phyloP scores from a whole-genome alignment of 2,329 filamentous ascomycete genomes.

The Colletotrichum somersetense region DNA sequence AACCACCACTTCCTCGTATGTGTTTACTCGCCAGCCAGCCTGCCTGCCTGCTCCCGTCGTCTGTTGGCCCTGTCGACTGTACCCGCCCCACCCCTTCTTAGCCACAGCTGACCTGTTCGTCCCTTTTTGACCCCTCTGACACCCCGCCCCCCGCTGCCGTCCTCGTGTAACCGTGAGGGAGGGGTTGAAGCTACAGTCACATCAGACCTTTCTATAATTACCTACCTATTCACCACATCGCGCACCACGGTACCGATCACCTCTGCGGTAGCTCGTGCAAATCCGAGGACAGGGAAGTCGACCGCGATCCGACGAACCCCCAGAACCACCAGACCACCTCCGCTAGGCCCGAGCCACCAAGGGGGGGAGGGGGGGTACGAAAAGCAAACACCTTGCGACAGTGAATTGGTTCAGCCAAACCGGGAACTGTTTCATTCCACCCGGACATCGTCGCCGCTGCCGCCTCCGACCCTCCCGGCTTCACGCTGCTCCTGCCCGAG shows the following conservation, averaged over 20 bases:
- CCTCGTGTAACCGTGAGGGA: background rate
- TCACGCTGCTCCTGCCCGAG: constrained; percentile 16
- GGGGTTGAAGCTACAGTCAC: background rate
- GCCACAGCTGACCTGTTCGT: constrained; percentile 28
- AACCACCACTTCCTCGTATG: constrained; percentile 30
- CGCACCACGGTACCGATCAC: constrained; percentile 11
- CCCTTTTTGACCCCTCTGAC: constrained; percentile 27
- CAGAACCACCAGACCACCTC: background rate
- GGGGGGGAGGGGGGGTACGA: constrained; percentile 4
- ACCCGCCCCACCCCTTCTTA: constrained; percentile 3
- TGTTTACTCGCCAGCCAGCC: background rate
- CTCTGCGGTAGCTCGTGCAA: constrained; percentile 28
- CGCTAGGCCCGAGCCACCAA: constrained; percentile 19
- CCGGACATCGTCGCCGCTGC: constrained; percentile 7
- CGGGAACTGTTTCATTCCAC: constrained; percentile 37
- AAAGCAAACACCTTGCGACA: constrained; percentile 34
- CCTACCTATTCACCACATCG: background rate
- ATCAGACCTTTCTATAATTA: background rate
- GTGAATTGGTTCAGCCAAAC: constrained; percentile 20
- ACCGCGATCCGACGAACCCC: constrained; percentile 14
- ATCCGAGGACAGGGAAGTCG: constrained; percentile 7
- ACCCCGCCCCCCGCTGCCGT: constrained; percentile 26
- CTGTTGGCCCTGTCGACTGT: background rate
- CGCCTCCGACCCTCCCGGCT: constrained; percentile 12
- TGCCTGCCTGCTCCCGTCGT: constrained; percentile 9